A percentile compares a stretch with the other conserved stretches of the same genome.
Conservation (phyloP, 371 early-diverging fungal genomes). For the Lichtheimia ramosa region DNA sequence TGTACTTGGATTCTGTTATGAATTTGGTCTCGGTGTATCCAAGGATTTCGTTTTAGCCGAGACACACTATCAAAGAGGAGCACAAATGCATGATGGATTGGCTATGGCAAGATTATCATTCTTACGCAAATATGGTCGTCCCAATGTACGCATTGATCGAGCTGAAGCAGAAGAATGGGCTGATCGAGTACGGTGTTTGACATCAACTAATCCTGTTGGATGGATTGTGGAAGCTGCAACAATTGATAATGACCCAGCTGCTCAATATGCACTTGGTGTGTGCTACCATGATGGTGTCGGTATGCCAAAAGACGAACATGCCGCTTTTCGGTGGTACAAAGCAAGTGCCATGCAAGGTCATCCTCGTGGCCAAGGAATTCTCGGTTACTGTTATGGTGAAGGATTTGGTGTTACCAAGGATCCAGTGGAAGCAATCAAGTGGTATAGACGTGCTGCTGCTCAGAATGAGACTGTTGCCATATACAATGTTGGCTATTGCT, state of each 20-base stretch:
- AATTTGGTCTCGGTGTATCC: conserved; percentile 75
- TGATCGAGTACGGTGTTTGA: conserved; percentile 18
- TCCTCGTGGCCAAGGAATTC: conserved; percentile 66
- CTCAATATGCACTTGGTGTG: conserved; percentile 65
- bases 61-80: conserved; percentile 51
- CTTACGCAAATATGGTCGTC: conserved; percentile 78
- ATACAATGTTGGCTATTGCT: conserved; percentile 84
- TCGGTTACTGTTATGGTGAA: conserved; percentile 78
- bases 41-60: conserved; percentile 63
- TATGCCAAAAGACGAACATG: conserved; percentile 48
- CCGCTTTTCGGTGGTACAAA: conserved; percentile 67
- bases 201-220: conserved; percentile 16
- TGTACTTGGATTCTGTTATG: conserved; percentile 70
- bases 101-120: conserved; percentile 69
- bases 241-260: conserved; percentile 38
- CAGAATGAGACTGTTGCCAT: conserved; percentile 73
- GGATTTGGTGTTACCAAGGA: conserved; percentile 78
- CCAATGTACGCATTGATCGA: conserved; percentile 70
- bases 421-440: conserved; percentile 67
- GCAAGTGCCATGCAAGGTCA: conserved; percentile 67
- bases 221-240: conserved; percentile 26
- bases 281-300: conserved; percentile 78
- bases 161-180: conserved; percentile 71
- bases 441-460: conserved; percentile 68
- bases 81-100: conserved; percentile 45